Base-by-base conservation (phyloP, 2,329 filamentous ascomycete species). In the Canariomyces notabilis region DNA sequence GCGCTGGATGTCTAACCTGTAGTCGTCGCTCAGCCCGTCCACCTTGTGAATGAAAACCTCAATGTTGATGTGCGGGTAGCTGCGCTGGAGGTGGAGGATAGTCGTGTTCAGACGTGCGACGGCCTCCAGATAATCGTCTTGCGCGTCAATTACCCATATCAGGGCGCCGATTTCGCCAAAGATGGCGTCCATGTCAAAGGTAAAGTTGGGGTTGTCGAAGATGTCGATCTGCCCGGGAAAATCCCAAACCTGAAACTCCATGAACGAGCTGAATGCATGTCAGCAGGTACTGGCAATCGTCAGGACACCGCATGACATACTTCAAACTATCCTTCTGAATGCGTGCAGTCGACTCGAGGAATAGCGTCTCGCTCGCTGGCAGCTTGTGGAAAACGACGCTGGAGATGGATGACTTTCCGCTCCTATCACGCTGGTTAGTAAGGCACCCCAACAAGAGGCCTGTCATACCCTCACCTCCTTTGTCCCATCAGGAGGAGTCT, bases 41-140 rank as follows among this genome's bases (percentile, higher is more conserved):
- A 96, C 91, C 67, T 98, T 98, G 76, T 98, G 93, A 59, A 98
- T 95, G 67, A 98, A 97, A 41, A 98, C 91, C 64, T 97, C 91
- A 55, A 98, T 87, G 66, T 96, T 95, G 69, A 97, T 93, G 62
- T 88, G 85, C 2, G 91, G 90, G 62, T 95, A 96, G 50, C 81
- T 82, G 55, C 89, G 82, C 63, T 95, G 88, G 2, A 98, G 80
- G 55, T 89, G 87, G 48, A 96, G 74, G 52, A 97, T 95, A 6
- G 90, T 95, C 44, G 82, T 76, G 66, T 95, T 95, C 21, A 98
- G 79, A 7, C 88, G 83, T 44, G 82, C 80, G 38, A 98, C 87
- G 15, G 90, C 87, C 64, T 96, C 89, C 45, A 95, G 80, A 63
- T 97, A 98, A 65, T 98, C 93, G 63, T 98, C 93, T 67, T 98